Evolutionary conservation across 2,329 filamentous ascomycete genomes (phyloP).

Genomic region (Ceratocystis papillata): DNA sequence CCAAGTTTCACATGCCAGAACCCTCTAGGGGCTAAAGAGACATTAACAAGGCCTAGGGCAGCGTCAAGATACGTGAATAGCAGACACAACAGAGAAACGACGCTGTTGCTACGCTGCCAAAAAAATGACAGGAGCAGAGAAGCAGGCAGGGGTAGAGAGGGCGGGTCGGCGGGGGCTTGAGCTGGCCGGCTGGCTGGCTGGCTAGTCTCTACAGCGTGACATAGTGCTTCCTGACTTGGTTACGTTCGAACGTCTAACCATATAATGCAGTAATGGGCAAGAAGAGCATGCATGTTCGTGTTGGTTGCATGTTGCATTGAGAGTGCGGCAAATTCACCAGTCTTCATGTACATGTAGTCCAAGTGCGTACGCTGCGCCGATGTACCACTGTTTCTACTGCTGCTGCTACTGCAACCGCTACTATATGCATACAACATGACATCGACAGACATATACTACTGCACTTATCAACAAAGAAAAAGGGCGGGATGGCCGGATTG

Average conservation of each 20-base stretch:
- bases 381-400: too few species aligned
- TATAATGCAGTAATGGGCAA: too few species aligned
- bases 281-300: neutral
- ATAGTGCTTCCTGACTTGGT: neutral
- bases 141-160: neutral
- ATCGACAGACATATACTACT: too few species aligned
- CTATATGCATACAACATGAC: neutral
- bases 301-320: neutral
- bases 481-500: neutral
- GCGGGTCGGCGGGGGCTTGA: neutral
- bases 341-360: too few species aligned
- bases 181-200: neutral
- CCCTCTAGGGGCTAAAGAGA: neutral
- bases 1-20: slow-evolving; percentile 9
- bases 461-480: neutral
- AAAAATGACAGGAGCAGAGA: slow-evolving; percentile 1
- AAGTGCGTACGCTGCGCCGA: too few species aligned
- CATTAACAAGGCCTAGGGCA: too few species aligned
- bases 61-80: too few species aligned
- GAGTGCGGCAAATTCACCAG: too few species aligned
- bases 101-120: neutral
- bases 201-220: neutral
- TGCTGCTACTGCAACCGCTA: neutral
- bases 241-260: neutral
- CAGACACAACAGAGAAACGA: neutral